A percentile compares a stretch with the other conserved stretches of the same genome.
Evolutionary conservation across 2,329 filamentous ascomycete genomes (phyloP).

Genomic region (Endothia cerciana): DNA sequence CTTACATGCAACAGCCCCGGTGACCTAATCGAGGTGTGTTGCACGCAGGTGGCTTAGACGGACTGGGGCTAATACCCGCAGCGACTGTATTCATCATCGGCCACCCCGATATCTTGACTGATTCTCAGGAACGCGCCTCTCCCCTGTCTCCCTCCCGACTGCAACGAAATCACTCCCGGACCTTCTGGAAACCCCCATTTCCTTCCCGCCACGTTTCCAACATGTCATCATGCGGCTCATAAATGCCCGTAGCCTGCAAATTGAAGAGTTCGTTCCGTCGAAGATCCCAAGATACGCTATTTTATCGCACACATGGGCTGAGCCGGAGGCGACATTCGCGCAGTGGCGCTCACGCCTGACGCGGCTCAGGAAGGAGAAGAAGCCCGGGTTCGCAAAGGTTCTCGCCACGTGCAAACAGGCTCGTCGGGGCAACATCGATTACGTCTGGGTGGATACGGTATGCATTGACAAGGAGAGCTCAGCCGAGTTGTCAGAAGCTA

Average conservation of each 20-base stretch:
- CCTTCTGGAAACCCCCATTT: not conserved
- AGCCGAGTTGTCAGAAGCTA: slow-evolving; percentile 41
- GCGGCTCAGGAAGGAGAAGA: slow-evolving; percentile 32
- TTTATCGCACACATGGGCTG: slow-evolving; percentile 44
- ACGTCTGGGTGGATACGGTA: slow-evolving; percentile 44
- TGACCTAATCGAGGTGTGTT: not conserved
- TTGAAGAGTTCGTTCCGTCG: slow-evolving; percentile 38
- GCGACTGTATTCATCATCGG: not conserved
- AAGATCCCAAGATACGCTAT: slow-evolving; percentile 41
- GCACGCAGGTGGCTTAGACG: not conserved
- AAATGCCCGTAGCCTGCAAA: slow-evolving; percentile 39
- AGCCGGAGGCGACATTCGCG: slow-evolving; percentile 40
- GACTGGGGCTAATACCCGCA: not conserved
- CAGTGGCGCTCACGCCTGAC: slow-evolving; percentile 35
- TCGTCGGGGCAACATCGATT: slow-evolving; percentile 32
- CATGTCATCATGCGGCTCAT: slow-evolving; percentile 41
- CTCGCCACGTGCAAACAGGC: slow-evolving; percentile 38
- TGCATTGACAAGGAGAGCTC: slow-evolving; percentile 44
- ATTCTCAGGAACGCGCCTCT: no score
- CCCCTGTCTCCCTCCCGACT: not conserved
- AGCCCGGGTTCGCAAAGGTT: slow-evolving; percentile 41
- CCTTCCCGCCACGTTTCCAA: not conserved
- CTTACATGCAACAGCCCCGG: not conserved
- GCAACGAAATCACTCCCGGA: not conserved
- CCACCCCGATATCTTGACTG: not conserved